Evolutionary conservation across 306 rosid genomes (phyloP).

Genomic region (Trichosanthes truncata): DNA sequence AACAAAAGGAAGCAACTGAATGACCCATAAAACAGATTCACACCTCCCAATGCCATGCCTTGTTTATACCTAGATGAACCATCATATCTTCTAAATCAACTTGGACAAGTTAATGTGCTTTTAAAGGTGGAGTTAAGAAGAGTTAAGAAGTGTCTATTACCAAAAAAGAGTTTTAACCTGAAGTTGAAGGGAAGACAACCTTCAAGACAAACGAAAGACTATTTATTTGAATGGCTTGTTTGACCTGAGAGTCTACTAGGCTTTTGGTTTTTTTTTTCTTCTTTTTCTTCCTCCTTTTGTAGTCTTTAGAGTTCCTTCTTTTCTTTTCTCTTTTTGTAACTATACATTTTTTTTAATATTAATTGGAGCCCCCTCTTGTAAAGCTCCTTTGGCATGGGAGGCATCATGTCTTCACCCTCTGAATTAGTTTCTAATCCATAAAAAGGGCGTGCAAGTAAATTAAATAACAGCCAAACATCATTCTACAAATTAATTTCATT

Average conservation of each 20-base stretch:
- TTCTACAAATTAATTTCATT: background rate
- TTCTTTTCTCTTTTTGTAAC: too few species aligned
- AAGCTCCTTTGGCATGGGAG: background rate
- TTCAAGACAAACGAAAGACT: background rate
- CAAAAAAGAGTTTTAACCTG: background rate
- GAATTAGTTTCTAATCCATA: background rate
- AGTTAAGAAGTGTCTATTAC: background rate
- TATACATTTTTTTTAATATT: too few species aligned
- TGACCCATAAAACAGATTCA: background rate
- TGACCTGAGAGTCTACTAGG: background rate
- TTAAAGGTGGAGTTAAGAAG: background rate
- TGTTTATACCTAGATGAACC: background rate
- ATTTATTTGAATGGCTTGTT: background rate
- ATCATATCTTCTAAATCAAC: background rate
- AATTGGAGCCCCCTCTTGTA: background rate
- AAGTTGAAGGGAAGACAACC: background rate
- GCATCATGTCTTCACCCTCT: background rate
- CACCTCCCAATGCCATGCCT: background rate
- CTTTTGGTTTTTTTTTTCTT: background rate
- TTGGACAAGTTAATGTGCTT: background rate
- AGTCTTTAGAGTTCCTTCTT: too few species aligned
- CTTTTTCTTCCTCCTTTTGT: too few species aligned
- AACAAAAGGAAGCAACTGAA: background rate
- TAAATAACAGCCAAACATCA: background rate
- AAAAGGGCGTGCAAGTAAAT: background rate